Base-by-base conservation (phyloP, 768 basidiomycete species). In the Lentinula edodes region DNA sequence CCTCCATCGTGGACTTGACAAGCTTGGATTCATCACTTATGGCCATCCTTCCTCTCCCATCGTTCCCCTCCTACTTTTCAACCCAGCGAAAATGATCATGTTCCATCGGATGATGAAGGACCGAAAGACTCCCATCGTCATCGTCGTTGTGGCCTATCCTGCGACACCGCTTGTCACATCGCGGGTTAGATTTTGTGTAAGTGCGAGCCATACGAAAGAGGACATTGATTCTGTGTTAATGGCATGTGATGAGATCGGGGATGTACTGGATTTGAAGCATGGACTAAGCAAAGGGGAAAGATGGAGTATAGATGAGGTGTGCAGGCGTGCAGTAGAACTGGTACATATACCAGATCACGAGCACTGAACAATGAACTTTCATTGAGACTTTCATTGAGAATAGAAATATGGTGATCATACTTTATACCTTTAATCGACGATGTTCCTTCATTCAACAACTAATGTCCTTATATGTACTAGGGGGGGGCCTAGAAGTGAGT, bases 1-100 rank as follows among this genome's bases (percentile, higher is more conserved):
- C 76, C 87, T 99, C 53, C 88, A 90, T 64, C 82, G 82, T 5
- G 96, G 87, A 1, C 81, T 99, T 60, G 79, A 83, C 67, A 95
- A 93, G 69, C 85, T 99, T 38, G 97, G 97, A 0, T 99, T 99
- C 80, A 96, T 99, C 78, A 92, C 91, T 6, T 97, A 95, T 68
- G 96, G 96, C 0, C 87, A 92, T 73, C 83, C 87, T 39, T 87
- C 93, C 66, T 94, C 93, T 32, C 96, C 97, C 2, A 92, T 99
- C 67, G 89, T 98, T 3, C 96, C 97, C 0, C 78, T 98, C 50
- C 79, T 99, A 55, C 75, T 98, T 36, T 98, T 93, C 82, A 86
- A 93, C 72, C 92, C 92, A 0, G 95, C 91, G 56, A 98, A 97
- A 78, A 93, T 98, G 93, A 83, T 84, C 62, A 81, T 89, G 69